Evolutionary conservation across 202 grass and related monocot species (phyloP), one percentile per base, ranked within the genome.

Genomic region (Panicum hallii): DNA sequence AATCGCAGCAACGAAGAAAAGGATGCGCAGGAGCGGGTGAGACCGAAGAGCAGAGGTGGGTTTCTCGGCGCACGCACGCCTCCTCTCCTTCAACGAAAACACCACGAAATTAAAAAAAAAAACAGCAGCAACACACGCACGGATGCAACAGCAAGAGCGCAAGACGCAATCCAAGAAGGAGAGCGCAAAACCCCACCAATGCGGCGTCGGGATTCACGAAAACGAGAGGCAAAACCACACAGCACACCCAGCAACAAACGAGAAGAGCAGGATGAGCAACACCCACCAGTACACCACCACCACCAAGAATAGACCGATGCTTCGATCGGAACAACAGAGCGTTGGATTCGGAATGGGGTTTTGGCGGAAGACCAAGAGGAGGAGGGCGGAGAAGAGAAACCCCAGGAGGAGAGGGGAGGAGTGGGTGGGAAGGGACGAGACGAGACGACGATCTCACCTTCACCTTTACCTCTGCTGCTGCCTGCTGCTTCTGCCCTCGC

Each of bases 391-490:
- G 52, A 56, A 57, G 34, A 57, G 52, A 57, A 57, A 57, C 72
- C 62, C 30, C 28, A 28, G 3, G 52, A 23, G 20, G 52, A n/a
- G 8, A 20, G 40, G 74, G 22, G 23, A 20, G 76, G 36, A 38
- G 44, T 16, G 68, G 57, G 57, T 61, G 57, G 57, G 54, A 9
- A 5, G 53, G 55, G 11, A 34, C 3, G 3, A 32, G 11, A 34
- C 3, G 3, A 32, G 75, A 12, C 16, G 45, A 6, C 76, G 76
- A 65, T 65, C 76, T 79, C 61, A 34, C 60, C 60, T 57, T 65
- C 61, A 65, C 26, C 76, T 79, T 78, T 63, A 34, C 34, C 72
- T 55, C 52, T 75, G 72, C 72, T 75, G 52, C 75, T 28, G 23
- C 45, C 72, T 75, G 52, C 75, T 28, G 23, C 45, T 12, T 47